Conservation (phyloP, 495 filamentous ascomycete genomes). For the Apiosordaria backusii region DNA sequence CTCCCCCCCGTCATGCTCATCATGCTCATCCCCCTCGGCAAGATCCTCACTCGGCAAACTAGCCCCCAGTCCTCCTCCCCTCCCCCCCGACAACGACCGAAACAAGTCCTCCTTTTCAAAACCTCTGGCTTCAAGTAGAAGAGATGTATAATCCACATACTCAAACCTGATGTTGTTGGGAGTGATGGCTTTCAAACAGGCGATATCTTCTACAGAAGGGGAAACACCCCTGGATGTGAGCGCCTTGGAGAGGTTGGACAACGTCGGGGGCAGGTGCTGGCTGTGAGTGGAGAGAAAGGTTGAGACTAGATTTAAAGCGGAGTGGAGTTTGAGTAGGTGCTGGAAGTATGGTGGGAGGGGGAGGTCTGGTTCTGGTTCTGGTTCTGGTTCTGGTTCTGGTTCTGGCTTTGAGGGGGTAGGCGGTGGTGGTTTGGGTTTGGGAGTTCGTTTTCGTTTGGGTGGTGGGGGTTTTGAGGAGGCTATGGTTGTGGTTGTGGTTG, state of each 20-base stretch:
- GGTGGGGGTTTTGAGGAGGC: not conserved
- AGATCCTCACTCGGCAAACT: slow-evolving; percentile 32
- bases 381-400: slow-evolving; percentile 10
- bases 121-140: slow-evolving; percentile 74
- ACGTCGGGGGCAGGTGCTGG: slow-evolving; percentile 82
- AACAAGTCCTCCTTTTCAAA: slow-evolving; percentile 53
- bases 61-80: slow-evolving; percentile 39
- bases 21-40: slow-evolving; percentile 44
- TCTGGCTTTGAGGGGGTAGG: too few species aligned
- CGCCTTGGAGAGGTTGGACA: slow-evolving; percentile 77
- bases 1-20: slow-evolving; percentile 29
- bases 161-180: slow-evolving; percentile 75
- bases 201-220: slow-evolving; percentile 70
- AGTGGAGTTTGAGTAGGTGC: slow-evolving; percentile 68
- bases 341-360: slow-evolving; percentile 61
- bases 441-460: not conserved
- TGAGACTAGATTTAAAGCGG: slow-evolving; percentile 85
- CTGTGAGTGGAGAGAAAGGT: slow-evolving; percentile 92
- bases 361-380: slow-evolving; percentile 48
- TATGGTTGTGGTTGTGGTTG: not conserved
- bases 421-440: slow-evolving; percentile 1
- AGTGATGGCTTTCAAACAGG: slow-evolving; percentile 44
- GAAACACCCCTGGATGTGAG: slow-evolving; percentile 80
- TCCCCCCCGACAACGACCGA: slow-evolving; percentile 22
- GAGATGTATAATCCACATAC: slow-evolving; percentile 77